A percentile compares a stretch with the other conserved stretches of the same genome.
Evolutionary conservation across 495 filamentous ascomycete species (phyloP).

Genomic region (Aspergillus egyptiacus): DNA sequence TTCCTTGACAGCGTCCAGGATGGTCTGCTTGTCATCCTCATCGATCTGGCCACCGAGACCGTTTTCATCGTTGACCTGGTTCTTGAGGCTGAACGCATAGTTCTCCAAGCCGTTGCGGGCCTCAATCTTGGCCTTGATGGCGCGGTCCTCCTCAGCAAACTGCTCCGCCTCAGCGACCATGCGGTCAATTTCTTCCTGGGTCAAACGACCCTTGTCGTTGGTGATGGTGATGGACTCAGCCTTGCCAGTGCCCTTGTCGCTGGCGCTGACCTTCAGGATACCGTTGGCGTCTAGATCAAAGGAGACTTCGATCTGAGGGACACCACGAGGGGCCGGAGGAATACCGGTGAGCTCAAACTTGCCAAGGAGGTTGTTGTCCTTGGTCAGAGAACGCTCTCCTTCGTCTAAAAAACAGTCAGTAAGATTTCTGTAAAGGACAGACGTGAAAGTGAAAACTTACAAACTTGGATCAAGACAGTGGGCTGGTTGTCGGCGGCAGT

Average conservation of each 20-base stretch:
- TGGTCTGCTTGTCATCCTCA: slow-evolving; percentile 97
- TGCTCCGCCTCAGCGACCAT: slow-evolving; percentile 97
- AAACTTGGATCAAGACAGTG: slow-evolving; percentile 95
- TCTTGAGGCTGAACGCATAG: slow-evolving; percentile 96
- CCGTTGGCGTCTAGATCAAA: slow-evolving; percentile 98
- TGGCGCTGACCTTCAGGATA: slow-evolving; percentile 91
- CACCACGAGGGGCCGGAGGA: slow-evolving; percentile 87
- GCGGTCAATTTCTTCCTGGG: slow-evolving; percentile 94
- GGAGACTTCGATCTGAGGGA: slow-evolving; percentile 96
- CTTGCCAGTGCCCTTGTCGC: slow-evolving; percentile 97
- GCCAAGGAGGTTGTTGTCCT: slow-evolving; percentile 93
- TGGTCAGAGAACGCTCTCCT: slow-evolving; percentile 92
- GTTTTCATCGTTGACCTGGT: slow-evolving; percentile 97
- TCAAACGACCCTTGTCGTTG: slow-evolving; percentile 96
- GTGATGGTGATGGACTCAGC: slow-evolving; percentile 94
- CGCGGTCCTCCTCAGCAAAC: slow-evolving; percentile 98
- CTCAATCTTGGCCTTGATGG: slow-evolving; percentile 87
- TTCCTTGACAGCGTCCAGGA: slow-evolving; percentile 96
- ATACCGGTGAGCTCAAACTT: slow-evolving; percentile 98
- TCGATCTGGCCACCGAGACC: slow-evolving; percentile 97
- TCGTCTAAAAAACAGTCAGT: slow-evolving; percentile 49
- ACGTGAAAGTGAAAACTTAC: slow-evolving; percentile 21
- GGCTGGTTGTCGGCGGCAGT: slow-evolving; percentile 98
- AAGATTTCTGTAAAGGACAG: neutral
- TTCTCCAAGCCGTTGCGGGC: slow-evolving; percentile 95